Conservation (phyloP, 1,139 yeast genomes). For the Groenewaldozyma sp. region DNA sequence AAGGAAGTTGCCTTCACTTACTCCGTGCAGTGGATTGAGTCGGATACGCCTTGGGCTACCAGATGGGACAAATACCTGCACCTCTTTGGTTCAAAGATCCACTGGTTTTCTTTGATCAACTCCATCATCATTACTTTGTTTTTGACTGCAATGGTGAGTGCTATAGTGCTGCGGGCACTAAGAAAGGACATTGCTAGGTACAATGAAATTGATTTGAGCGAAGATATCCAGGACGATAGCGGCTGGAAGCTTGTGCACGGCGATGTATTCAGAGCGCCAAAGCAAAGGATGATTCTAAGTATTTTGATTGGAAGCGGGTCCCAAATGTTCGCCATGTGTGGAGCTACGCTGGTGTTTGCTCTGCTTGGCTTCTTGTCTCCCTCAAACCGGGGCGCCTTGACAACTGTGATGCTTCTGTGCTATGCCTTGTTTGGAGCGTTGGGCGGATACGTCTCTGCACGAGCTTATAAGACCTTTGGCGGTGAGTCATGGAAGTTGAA, state of each 20-base stretch:
- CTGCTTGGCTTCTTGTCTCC: constrained; percentile 86
- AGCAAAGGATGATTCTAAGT: constrained; percentile 59
- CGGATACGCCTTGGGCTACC: constrained; percentile 88
- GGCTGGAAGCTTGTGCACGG: constrained; percentile 98
- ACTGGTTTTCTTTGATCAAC: constrained; percentile 88
- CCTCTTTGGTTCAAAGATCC: constrained; percentile 84
- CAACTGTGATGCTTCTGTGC: constrained; percentile 80
- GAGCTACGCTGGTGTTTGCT: constrained; percentile 71
- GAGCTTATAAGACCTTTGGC: constrained; percentile 78
- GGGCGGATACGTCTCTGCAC: constrained; percentile 82
- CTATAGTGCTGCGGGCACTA: constrained; percentile 70
- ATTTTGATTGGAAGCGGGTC: constrained; percentile 82
- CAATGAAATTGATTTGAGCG: constrained; percentile 72
- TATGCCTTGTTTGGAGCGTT: constrained; percentile 71
- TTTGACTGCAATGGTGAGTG: constrained; percentile 70
- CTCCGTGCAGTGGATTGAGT: constrained; percentile 55
- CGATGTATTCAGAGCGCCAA: constrained; percentile 86
- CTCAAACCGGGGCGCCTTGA: constrained; percentile 85
- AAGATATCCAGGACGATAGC: constrained; percentile 83
- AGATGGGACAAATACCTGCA: constrained; percentile 97
- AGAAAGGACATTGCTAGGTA: constrained; percentile 80
- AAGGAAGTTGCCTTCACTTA: constrained; percentile 48
- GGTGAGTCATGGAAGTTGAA: constrained; percentile 90
- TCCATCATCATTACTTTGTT: constrained; percentile 73
- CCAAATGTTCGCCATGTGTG: constrained; percentile 72